Evolutionary conservation across 1,139 yeast genomes (phyloP).

Genomic region (Sugiyamaella castrensis): DNA sequence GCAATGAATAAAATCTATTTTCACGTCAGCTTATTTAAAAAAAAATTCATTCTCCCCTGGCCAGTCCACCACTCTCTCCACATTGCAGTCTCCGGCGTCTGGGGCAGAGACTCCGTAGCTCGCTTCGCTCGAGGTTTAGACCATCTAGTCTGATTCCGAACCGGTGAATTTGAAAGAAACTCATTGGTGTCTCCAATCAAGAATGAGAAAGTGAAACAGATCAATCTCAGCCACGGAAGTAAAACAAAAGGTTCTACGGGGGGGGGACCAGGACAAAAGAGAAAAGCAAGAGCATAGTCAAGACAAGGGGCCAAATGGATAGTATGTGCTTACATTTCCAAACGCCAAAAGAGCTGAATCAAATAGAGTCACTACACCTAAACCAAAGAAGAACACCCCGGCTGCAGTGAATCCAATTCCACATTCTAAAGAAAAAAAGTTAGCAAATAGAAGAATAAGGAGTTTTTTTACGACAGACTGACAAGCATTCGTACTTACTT

Average conservation of each 20-base stretch:
- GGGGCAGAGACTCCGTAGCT: too few species aligned
- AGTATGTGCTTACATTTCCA: conserved; percentile 61
- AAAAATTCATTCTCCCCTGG: too few species aligned
- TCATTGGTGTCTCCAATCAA: too few species aligned
- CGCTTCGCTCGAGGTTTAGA: conserved; percentile 1
- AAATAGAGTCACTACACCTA: conserved; percentile 83
- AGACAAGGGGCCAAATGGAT: too few species aligned
- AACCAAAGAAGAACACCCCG: conserved; percentile 68
- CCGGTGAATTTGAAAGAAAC: too few species aligned
- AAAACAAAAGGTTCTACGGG: too few species aligned
- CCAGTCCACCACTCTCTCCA: neutral
- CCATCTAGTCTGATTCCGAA: too few species aligned
- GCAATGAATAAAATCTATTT: conserved; percentile 57
- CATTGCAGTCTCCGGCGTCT: conserved; percentile 3
- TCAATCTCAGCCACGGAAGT: too few species aligned
- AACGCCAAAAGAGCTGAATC: conserved; percentile 87
- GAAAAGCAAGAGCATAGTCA: too few species aligned
- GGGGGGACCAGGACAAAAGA: too few species aligned
- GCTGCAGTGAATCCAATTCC: conserved; percentile 95
- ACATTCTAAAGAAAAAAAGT: conserved; percentile 51
- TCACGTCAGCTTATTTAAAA: neutral
- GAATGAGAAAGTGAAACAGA: too few species aligned
- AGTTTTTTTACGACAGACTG: neutral
- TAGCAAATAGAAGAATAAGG: neutral
- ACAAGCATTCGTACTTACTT: conserved; percentile 48